Evolutionary conservation across 1,284 basidiomycete species (phyloP).

Genomic region (Neonothopanus nambi): DNA sequence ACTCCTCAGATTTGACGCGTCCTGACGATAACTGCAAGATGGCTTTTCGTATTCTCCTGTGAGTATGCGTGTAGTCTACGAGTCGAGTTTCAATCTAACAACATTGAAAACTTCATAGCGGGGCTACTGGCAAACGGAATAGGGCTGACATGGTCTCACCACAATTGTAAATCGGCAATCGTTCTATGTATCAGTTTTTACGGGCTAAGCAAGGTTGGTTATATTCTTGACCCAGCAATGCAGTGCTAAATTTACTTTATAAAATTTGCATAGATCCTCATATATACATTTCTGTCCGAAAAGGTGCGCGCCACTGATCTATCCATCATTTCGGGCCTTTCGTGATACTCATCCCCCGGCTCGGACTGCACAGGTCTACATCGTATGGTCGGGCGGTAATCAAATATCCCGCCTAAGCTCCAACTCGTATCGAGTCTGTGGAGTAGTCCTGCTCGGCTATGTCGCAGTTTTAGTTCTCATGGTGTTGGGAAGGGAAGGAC

Average conservation of each 20-base stretch:
- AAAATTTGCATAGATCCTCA: too few species aligned
- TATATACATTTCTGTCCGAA: slow-evolving; percentile 14
- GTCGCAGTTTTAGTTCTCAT: slow-evolving; percentile 5
- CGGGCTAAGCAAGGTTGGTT: slow-evolving; percentile 11
- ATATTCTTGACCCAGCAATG: background rate
- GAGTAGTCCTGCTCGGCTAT: slow-evolving; percentile 7
- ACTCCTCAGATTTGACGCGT: background rate
- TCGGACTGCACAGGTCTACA: slow-evolving; percentile 9
- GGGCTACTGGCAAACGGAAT: slow-evolving; percentile 11
- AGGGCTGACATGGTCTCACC: background rate
- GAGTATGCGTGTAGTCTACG: background rate
- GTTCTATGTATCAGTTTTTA: slow-evolving; percentile 12
- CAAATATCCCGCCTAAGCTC: slow-evolving; percentile 10
- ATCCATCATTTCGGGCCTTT: too few species aligned
- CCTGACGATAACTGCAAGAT: background rate
- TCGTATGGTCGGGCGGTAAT: slow-evolving; percentile 16
- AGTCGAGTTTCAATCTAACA: background rate
- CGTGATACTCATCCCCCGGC: background rate
- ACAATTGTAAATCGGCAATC: slow-evolving; percentile 7
- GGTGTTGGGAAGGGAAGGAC: slow-evolving; percentile 9
- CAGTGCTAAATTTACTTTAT: background rate
- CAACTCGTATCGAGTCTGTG: slow-evolving; percentile 11
- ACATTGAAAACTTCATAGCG: background rate
- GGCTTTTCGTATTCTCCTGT: slow-evolving; percentile 17
- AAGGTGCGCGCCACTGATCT: slow-evolving; percentile 1